phyloP scores from a whole-genome alignment of 1,284 basidiomycete species.

The Cystobasidiaceae sp. region DNA sequence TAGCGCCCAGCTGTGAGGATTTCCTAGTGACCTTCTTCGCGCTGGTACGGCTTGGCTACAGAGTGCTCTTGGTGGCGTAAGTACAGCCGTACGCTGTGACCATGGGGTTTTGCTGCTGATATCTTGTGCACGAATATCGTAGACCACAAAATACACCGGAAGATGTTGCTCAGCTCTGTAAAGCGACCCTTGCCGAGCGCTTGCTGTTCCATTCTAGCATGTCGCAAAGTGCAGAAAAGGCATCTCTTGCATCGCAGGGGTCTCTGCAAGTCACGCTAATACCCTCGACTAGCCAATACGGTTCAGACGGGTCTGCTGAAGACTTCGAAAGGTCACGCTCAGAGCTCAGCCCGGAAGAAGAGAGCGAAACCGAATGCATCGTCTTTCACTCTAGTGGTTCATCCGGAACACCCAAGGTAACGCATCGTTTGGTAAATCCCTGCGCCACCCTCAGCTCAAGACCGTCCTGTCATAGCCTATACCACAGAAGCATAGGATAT shows the following conservation, averaged over 20 bases:
- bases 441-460: slow-evolving; percentile 49
- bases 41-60: slow-evolving; percentile 47
- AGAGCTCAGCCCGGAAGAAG: slow-evolving; percentile 1
- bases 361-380: slow-evolving; percentile 22
- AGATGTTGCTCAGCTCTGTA: slow-evolving; percentile 56
- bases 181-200: slow-evolving; percentile 52
- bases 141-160: slow-evolving; percentile 54
- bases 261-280: background rate
- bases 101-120: background rate
- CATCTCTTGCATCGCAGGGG: background rate
- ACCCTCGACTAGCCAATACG: background rate
- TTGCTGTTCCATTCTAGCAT: slow-evolving; percentile 52
- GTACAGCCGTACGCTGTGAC: slow-evolving; percentile 18
- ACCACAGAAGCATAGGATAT: slow-evolving; percentile 48
- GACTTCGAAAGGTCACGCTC: background rate
- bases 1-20: slow-evolving; percentile 48
- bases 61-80: slow-evolving; percentile 49
- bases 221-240: slow-evolving; percentile 45
- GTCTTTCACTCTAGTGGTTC: slow-evolving; percentile 30
- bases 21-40: slow-evolving; percentile 48
- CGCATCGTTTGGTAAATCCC: background rate
- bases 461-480: too few relatives aligned
- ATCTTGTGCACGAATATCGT: background rate
- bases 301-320: background rate
- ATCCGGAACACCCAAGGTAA: slow-evolving; percentile 27